A percentile compares a stretch with the other conserved stretches of the same genome.
phyloP scores from a whole-genome alignment of 208 protist species.

The Trypanosomatidae sp. region DNA sequence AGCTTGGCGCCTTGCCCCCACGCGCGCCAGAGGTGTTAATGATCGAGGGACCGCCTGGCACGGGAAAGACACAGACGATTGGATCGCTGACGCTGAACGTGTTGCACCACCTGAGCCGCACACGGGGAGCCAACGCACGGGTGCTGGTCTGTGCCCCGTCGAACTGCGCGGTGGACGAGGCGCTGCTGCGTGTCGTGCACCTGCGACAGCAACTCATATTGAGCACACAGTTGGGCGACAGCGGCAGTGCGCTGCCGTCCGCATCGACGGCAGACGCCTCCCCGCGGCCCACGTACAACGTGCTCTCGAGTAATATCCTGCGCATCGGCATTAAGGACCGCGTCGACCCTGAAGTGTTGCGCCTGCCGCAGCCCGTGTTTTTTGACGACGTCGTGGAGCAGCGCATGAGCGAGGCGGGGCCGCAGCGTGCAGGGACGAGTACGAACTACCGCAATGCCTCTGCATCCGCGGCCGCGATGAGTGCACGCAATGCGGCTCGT shows the following conservation, averaged over 20 bases:
- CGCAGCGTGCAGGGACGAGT: not conserved
- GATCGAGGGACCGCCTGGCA: slow-evolving; percentile 89
- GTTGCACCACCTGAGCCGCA: slow-evolving; percentile 45
- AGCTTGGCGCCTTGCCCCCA: not conserved
- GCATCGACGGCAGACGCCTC: too few relatives aligned
- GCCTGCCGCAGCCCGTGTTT: slow-evolving; percentile 47
- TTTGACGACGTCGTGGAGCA: slow-evolving; percentile 54
- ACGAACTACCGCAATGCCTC: too few relatives aligned
- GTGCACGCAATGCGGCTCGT: slow-evolving; percentile 5
- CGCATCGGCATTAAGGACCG: slow-evolving; percentile 70
- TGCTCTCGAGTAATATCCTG: slow-evolving; percentile 25
- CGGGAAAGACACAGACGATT: slow-evolving; percentile 92
- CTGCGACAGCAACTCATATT: slow-evolving; percentile 33
- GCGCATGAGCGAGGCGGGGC: not conserved
- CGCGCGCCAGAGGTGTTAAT: slow-evolving; percentile 57
- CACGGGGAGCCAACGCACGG: slow-evolving; percentile 11
- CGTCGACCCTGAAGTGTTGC: slow-evolving; percentile 56
- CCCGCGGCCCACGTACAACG: too few relatives aligned
- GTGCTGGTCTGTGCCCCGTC: slow-evolving; percentile 86
- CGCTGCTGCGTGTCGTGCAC: slow-evolving; percentile 59
- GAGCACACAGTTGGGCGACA: slow-evolving; percentile 6
- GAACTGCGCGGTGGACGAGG: slow-evolving; percentile 89
- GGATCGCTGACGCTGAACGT: slow-evolving; percentile 65
- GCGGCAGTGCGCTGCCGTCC: too few relatives aligned
- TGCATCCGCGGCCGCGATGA: too few relatives aligned